Evolutionary conservation across 805 yeast species (phyloP), one percentile per base, ranked within the genome.

Genomic region (Saccharomycopsis fibuligera): DNA sequence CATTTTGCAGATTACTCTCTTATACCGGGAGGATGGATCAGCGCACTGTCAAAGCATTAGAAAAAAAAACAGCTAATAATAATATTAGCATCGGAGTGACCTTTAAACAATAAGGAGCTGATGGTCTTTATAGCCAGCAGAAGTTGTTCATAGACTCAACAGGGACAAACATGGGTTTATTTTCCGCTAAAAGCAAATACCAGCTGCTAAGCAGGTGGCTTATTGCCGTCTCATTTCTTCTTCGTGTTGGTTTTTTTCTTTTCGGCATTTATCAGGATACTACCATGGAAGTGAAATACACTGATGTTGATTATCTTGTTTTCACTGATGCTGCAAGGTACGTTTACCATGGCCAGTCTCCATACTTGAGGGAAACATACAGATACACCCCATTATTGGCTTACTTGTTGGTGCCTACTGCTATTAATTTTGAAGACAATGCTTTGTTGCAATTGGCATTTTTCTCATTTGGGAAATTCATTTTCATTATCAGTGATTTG

Each of bases 291-390:
- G 84, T 90, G 17, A 83, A 84, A 54, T 93, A 88, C 68, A 93
- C 99, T 0, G 99, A 93, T 59, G 85, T 93, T 43, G 99, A 93
- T 64, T 93, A 93, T 65, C 72, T 79, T 62, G 99, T 93, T 42
- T 93, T 93, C 62, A 79, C 95, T 2, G 98, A 93, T 68, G 98
- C 99, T 6, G 79, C 97, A 1, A 66, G 70, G 33, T 87, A 76
- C 59, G 85, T 88, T 8, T 70, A 70, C 55, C 48, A 70, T 1
- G 9, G 47, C 1, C 41, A 56, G 23, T 82, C 95, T 0, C 99
- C 99, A 1, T 93, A 86, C 58, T 57, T 62, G 19, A 70, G 99
- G 54, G 96, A 83, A 48, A 93, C 99, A 0, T 93, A 91, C 59
- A 68, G 99, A 41, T 93, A 93, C 60, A 91, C 99, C 0, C 99